Evolutionary conservation across 106 monocot species (phyloP).

Genomic region (Platanthera zijinensis): DNA sequence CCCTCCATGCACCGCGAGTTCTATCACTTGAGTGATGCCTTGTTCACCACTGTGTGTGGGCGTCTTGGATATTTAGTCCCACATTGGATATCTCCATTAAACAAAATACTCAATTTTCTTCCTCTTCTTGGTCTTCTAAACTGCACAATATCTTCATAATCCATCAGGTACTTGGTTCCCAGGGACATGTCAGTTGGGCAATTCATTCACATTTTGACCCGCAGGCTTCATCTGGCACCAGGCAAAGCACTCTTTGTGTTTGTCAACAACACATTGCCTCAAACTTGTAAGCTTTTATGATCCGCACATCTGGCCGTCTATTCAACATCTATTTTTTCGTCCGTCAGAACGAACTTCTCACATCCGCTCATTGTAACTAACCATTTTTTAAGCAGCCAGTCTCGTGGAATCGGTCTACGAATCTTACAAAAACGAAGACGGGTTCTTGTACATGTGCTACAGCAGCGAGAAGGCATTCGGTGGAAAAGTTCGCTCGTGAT

Average conservation of each 20-base stretch:
- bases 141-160: not conserved
- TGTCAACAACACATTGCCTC: constrained; percentile 73
- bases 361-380: not conserved
- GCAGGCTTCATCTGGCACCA: constrained; percentile 57
- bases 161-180: constrained; percentile 62
- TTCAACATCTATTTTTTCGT: not conserved
- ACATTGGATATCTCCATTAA: no score
- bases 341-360: not conserved
- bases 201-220: constrained; percentile 68
- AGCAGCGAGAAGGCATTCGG: constrained; percentile 65
- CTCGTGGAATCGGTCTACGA: constrained; percentile 39
- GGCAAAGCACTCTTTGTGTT: constrained; percentile 92
- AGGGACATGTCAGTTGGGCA: constrained; percentile 86
- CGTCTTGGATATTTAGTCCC: no score
- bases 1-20: no score
- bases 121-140: not conserved
- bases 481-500: not conserved
- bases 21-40: no score
- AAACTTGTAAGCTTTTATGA: constrained; percentile 39
- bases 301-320: not conserved
- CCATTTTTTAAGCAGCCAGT: constrained; percentile 12
- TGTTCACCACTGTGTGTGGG: no score
- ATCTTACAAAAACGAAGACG: constrained; percentile 51
- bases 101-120: no score
- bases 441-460: constrained; percentile 68